Base-by-base conservation (phyloP, 2,329 filamentous ascomycete species). In the Herpotrichia juniperi region DNA sequence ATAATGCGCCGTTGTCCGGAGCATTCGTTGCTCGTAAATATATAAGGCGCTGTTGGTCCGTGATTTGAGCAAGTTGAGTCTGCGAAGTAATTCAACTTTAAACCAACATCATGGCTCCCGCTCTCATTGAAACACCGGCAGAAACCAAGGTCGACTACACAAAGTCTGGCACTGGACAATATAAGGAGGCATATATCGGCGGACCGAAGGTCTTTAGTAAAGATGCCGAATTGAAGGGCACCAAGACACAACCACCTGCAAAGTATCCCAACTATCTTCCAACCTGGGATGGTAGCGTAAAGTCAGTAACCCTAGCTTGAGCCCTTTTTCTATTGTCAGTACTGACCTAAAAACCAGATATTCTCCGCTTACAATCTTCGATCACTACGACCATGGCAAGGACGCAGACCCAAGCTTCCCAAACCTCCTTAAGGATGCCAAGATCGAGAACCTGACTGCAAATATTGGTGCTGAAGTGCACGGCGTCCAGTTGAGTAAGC, bases 241-340 rank as follows among this genome's bases (percentile, higher is more conserved):
- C 78, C 10, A 77, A 68, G 2, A 81, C 78, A 54, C 78, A 83
- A 59, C 75, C 80, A 14, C 79, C 83, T 9, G 81, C 82, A 5
- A 80, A 85, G 67, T 92, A 90, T 59, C 86, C 86, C 3, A 79
- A 91, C 66, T 93, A 93, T 68, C 81, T 91, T 8, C 88, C 88
- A 2, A 86, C 84, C 1, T 91, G 87, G 87, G 81, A 88, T 34
- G 79, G 85, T 57, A 82, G 86, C 3, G 21, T 24, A 72, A 69
- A 58, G 59, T 71, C 62, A 61, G 66, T 64, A 19, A 25, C 19
- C 16, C 26, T 30, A 34, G 26, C 45, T 46, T 46, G 9, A 40
- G 11, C 16, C 17, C 26, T 22, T 3, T 26, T 16, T 3, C 19
- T 11, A 14, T 32, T n/a, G 9, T 34, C 3, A 3, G 24, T 6